These are phyloP conservation scores for Trichomonas vaginalis DNA, from an alignment of 208 protist species.

Conservation along the genomic window DNA sequence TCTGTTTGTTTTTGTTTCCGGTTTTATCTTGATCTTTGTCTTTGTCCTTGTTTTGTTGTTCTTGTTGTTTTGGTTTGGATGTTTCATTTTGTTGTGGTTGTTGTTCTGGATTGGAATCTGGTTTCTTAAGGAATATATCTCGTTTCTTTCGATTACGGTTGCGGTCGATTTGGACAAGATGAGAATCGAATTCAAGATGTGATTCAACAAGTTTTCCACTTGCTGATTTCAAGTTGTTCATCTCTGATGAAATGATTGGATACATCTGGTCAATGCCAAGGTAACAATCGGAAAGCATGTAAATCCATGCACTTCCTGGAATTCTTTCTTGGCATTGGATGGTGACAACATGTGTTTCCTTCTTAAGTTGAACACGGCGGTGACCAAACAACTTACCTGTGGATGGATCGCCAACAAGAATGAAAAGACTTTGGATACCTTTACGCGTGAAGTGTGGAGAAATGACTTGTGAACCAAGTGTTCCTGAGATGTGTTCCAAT, in stretches of 20 bases:
- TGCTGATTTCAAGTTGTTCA: background rate
- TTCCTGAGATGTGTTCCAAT: background rate
- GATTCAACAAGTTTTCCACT: background rate
- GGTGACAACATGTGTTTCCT: background rate
- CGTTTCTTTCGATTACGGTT: background rate
- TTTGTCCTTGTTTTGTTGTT: too few relatives aligned
- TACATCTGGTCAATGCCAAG: slow-evolving; percentile 4
- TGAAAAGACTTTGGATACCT: background rate
- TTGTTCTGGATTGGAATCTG: too few relatives aligned
- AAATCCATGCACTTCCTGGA: background rate
- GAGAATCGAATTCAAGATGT: background rate
- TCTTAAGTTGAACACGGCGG: background rate
- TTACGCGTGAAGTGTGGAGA: background rate
- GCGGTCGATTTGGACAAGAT: background rate
- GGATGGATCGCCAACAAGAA: background rate
- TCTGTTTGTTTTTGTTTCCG: too few relatives aligned
- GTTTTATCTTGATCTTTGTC: too few relatives aligned
- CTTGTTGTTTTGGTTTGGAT: too few relatives aligned
- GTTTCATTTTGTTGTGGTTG: too few relatives aligned
- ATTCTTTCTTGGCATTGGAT: background rate
- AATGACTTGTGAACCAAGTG: background rate
- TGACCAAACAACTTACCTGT: background rate
- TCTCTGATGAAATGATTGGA: background rate
- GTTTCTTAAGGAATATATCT: background rate
- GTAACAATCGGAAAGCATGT: background rate